A percentile compares a stretch with the other conserved stretches of the same genome.
Evolutionary conservation across 169 alveolate species (phyloP).

Genomic region (Besnoitia besnoiti): DNA sequence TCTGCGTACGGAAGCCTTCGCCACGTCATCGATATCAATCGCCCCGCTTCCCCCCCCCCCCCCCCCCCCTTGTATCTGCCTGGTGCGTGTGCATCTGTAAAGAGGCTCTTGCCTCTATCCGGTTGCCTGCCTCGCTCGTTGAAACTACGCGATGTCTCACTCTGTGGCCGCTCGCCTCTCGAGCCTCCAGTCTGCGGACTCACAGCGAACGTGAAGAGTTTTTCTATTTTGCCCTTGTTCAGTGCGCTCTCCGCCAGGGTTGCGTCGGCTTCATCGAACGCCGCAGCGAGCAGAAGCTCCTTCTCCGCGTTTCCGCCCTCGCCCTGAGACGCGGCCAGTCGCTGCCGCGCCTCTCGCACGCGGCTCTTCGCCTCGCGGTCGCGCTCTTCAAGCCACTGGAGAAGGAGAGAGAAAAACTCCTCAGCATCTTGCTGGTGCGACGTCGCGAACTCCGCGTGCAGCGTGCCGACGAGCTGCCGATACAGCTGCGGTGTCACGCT

Average conservation of each 20-base stretch:
- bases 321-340: background rate
- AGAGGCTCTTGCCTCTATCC: too few relatives aligned
- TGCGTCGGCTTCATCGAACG: background rate
- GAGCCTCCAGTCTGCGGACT: background rate
- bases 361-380: slow-evolving; percentile 44
- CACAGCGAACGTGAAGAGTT: slow-evolving; percentile 63
- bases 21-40: too few relatives aligned
- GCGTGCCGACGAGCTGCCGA: slow-evolving; percentile 50
- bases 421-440: slow-evolving; percentile 64
- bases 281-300: slow-evolving; percentile 27
- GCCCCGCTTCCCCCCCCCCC: too few relatives aligned
- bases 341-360: background rate
- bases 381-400: slow-evolving; percentile 50
- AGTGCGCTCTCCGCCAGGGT: slow-evolving; percentile 17
- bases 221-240: slow-evolving; percentile 17
- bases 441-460: slow-evolving; percentile 65
- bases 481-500: slow-evolving; percentile 55
- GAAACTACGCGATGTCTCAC: background rate
- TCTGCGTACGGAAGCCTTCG: too few relatives aligned
- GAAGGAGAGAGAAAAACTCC: slow-evolving; percentile 58
- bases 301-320: background rate
- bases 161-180: too few relatives aligned
- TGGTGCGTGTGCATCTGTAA: too few relatives aligned
- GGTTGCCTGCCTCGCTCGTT: too few relatives aligned
- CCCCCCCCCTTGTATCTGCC: too few relatives aligned